Conservation (phyloP, 441 rosid species). For the Dalechampia spathulata region DNA sequence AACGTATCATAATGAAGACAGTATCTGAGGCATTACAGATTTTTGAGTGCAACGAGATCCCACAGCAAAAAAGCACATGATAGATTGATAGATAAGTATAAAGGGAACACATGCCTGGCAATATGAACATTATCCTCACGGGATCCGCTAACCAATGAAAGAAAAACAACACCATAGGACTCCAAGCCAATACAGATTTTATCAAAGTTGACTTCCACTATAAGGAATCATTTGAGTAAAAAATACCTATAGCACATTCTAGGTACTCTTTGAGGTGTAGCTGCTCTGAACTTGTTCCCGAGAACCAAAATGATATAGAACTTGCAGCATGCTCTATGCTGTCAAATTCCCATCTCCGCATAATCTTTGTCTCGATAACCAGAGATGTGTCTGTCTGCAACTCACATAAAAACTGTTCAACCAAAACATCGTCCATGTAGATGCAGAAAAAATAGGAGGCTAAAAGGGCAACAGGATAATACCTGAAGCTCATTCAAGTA, state of each 20-base stretch:
- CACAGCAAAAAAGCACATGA: too few species aligned
- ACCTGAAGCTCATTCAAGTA: conserved; percentile 96
- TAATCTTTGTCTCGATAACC: conserved; percentile 78
- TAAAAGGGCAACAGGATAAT: conserved; percentile 21
- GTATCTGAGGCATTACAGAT: too few species aligned
- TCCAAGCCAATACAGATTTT: not conserved
- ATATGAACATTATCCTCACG: not conserved
- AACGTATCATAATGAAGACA: too few species aligned
- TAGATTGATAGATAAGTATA: not conserved
- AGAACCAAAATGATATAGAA: conserved; percentile 70
- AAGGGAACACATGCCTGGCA: not conserved
- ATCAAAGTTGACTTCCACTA: conserved; percentile 1
- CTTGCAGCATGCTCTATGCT: conserved; percentile 69
- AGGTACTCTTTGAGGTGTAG: conserved; percentile 47
- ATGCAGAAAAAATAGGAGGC: conserved; percentile 6
- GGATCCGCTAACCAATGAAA: not conserved
- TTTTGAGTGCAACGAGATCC: too few species aligned
- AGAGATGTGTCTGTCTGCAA: conserved; percentile 84
- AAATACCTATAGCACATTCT: conserved; percentile 50
- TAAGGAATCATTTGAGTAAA: conserved; percentile 9
- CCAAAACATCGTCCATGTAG: conserved; percentile 9
- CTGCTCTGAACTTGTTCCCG: conserved; percentile 49
- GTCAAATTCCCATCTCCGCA: conserved; percentile 98
- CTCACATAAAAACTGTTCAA: conserved; percentile 18
- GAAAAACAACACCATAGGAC: not conserved